Conservation (phyloP, 2,329 filamentous ascomycete genomes). For the Celoporthe dispersa region DNA sequence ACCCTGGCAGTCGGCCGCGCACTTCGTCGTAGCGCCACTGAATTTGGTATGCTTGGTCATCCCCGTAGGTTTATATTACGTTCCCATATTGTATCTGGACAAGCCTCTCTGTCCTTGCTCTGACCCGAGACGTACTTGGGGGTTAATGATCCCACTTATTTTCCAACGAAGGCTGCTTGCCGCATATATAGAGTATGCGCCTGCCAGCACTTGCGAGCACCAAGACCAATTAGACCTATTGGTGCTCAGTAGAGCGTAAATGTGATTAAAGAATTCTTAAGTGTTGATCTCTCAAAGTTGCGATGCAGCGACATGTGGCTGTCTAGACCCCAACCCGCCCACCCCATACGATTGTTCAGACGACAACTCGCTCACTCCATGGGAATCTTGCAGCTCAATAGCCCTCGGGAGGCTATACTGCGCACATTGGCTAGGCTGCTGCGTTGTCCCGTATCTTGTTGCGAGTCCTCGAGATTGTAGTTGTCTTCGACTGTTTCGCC, state of each 20-base stretch:
- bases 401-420: not conserved
- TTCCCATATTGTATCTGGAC: no score
- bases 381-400: not conserved
- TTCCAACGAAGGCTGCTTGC: no score
- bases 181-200: no score
- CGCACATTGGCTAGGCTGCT: not conserved
- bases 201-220: not conserved
- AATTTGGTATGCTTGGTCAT: no score
- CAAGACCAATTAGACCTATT: not conserved
- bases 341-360: not conserved
- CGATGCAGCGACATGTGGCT: not conserved
- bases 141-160: no score
- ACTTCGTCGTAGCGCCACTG: no score
- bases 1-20: no score
- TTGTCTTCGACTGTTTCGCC: not conserved
- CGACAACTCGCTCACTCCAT: not conserved
- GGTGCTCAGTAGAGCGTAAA: not conserved
- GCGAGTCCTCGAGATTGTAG: not conserved
- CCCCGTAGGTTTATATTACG: no score
- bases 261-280: not conserved
- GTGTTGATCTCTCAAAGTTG: not conserved
- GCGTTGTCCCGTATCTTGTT: not conserved
- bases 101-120: no score
- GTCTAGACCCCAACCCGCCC: not conserved
- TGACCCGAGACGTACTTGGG: no score